Evolutionary conservation across 2,329 filamentous ascomycete genomes (phyloP), one percentile per base, ranked within the genome.

Genomic region (Fusarium haematococcum): DNA sequence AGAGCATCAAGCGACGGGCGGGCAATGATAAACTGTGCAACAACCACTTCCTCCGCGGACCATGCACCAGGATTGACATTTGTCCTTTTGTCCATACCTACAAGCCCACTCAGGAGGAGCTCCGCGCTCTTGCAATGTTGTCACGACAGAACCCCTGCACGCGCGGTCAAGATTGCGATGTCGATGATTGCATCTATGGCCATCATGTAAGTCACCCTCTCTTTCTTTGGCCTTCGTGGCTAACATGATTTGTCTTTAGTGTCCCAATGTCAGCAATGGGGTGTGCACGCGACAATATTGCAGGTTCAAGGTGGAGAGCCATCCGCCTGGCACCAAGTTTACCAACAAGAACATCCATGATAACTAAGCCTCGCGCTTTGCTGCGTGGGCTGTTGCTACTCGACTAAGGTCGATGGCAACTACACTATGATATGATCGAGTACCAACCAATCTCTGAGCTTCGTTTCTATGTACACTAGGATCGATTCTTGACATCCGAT

Each of bases 101-200:
- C 76, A 86, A 84, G 71, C 85, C 87, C 4, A 86, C 83, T 6
- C 81, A 84, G 25, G 89, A 91, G 4, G 90, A 92, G 77, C 81
- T 88, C 61, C 85, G 85, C 39, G 90, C 89, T 3, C 88, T 92
- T 70, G 85, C 87, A 0, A 87, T 87, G 73, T 76, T 91, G 58
- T 86, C 89, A 3, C 85, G 90, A 7, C 81, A 89, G 65, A 91
- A 90, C 66, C 90, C 89, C 1, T 92, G 90, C 80, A 84, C 84
- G 0, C 85, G 82, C 33, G 88, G 88, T 0, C 90, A 92, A 78
- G 84, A 89, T n/a, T 92, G 90, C 73, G 86, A 88, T 8, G 81
- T 86, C 5, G 85, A 87, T 2, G 86, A 88, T 70, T 92, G 90
- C 78, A 91, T 91, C 68, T 91, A 92, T 74, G 90, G 90, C 4